Evolutionary conservation across 2,329 filamentous ascomycete species (phyloP).

Genomic region (Scedosporium aurantiacum): DNA sequence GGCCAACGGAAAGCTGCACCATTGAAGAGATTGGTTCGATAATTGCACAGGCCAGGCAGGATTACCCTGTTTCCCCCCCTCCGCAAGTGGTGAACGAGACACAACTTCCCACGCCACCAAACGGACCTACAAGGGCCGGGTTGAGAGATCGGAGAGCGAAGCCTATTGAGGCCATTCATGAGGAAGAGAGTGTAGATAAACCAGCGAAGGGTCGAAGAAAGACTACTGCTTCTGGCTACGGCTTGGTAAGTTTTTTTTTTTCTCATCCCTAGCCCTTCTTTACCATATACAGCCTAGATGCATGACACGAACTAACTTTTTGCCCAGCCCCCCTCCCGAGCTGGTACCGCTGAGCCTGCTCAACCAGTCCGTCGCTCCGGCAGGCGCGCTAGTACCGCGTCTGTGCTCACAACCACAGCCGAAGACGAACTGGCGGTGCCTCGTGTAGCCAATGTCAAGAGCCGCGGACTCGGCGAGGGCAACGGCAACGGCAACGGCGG

Average conservation of each 20-base stretch:
- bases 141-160: conserved; percentile 60
- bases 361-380: conserved; percentile 20
- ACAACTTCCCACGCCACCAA: conserved; percentile 17
- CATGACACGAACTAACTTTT: background rate
- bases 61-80: background rate
- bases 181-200: conserved; percentile 30
- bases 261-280: background rate
- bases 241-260: conserved; percentile 24
- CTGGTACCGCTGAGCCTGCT: conserved; percentile 5
- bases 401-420: conserved; percentile 1
- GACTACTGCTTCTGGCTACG: conserved; percentile 29
- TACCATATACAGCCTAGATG: background rate
- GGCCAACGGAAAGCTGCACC: conserved; percentile 65
- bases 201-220: conserved; percentile 46
- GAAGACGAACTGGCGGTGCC: background rate
- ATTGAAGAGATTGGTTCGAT: conserved; percentile 58
- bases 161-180: conserved; percentile 41
- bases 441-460: background rate
- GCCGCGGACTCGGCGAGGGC: background rate
- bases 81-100: conserved; percentile 4
- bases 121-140: conserved; percentile 40
- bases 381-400: conserved; percentile 39
- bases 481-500: background rate
- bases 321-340: background rate
- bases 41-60: conserved; percentile 14